Evolutionary conservation across 306 rosid species (phyloP).

Genomic region (Crotalaria pallida): DNA sequence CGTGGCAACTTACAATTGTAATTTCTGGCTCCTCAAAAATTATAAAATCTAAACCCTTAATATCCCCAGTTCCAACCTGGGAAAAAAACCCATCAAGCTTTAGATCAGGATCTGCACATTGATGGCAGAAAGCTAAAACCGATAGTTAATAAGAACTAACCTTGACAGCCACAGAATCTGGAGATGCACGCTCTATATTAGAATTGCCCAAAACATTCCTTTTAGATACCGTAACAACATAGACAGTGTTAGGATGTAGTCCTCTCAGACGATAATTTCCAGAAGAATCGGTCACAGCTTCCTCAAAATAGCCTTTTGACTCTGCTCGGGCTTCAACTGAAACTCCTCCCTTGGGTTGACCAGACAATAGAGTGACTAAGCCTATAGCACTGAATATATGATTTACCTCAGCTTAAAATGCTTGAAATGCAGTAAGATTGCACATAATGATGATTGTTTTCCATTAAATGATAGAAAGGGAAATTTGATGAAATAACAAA

Average conservation of each 20-base stretch:
- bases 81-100: conserved; percentile 24
- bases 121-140: conserved; percentile 21
- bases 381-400: conserved; percentile 75
- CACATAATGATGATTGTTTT: not conserved
- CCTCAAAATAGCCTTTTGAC: conserved; percentile 89
- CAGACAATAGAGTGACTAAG: conserved; percentile 65
- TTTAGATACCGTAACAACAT: conserved; percentile 63
- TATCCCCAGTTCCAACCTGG: conserved; percentile 82
- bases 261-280: conserved; percentile 93
- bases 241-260: conserved; percentile 79
- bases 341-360: conserved; percentile 93
- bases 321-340: conserved; percentile 89
- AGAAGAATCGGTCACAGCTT: conserved; percentile 80
- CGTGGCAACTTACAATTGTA: conserved; percentile 86
- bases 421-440: conserved; percentile 2
- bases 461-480: conserved; percentile 6
- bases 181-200: conserved; percentile 89
- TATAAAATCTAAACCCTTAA: conserved; percentile 76
- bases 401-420: conserved; percentile 26
- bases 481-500: conserved; percentile 17
- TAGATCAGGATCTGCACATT: conserved; percentile 13
- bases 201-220: conserved; percentile 51
- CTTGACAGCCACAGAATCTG: conserved; percentile 58
- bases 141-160: conserved; percentile 37
- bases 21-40: conserved; percentile 94